Percentiles rank a stretch among this genome's conserved stretches.
Evolutionary conservation across 495 filamentous ascomycete species (phyloP).

Genomic region (Parmelia sp.): DNA sequence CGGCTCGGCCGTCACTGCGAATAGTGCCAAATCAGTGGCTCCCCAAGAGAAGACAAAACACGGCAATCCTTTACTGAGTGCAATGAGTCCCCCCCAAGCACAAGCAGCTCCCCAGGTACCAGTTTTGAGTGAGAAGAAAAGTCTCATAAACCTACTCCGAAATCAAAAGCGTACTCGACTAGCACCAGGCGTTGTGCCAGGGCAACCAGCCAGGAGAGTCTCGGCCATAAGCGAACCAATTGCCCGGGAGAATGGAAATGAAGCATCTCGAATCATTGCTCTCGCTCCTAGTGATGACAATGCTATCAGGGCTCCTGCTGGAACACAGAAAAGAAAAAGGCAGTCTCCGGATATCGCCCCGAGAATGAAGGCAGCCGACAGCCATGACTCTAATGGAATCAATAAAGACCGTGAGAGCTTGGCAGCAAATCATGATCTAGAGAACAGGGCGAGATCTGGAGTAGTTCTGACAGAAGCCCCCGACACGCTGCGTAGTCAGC

Average conservation of each 20-base stretch:
- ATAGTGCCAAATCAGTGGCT: background rate
- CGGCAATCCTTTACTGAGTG: background rate
- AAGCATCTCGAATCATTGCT: background rate
- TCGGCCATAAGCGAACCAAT: background rate
- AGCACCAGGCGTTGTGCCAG: background rate
- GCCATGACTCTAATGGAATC: background rate
- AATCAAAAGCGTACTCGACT: background rate
- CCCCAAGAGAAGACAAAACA: background rate
- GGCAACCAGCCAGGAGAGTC: background rate
- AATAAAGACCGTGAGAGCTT: background rate
- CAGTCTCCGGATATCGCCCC: background rate
- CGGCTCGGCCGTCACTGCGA: background rate
- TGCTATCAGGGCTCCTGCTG: background rate
- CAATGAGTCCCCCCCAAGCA: background rate
- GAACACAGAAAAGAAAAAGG: background rate
- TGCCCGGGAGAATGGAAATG: background rate
- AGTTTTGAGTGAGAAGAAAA: background rate
- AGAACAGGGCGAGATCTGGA: too few relatives aligned
- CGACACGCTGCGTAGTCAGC: background rate
- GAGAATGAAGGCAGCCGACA: background rate
- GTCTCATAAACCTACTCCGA: conserved; percentile 4
- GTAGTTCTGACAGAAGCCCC: background rate
- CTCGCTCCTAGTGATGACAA: background rate
- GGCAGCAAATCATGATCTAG: background rate
- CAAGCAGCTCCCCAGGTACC: background rate